A percentile compares a stretch with the other conserved stretches of the same genome.
These are phyloP conservation scores for Kwoniella sp. DNA, from an alignment of 768 basidiomycete genomes.

Conservation along the genomic window DNA sequence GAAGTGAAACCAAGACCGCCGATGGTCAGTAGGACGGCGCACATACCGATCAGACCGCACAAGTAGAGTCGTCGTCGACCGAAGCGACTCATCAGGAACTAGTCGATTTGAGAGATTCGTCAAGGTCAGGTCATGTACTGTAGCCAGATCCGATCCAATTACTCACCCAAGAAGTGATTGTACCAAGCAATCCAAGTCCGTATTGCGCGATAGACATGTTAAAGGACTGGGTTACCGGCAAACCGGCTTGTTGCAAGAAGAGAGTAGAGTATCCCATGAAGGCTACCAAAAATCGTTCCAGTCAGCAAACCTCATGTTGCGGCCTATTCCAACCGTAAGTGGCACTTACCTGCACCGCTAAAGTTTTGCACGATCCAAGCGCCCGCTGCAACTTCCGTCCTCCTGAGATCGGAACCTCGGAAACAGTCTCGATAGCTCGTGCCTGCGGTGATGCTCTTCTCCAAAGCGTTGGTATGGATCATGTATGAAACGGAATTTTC, in stretches of 20 bases:
- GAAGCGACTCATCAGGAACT: constrained; percentile 40
- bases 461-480: constrained; percentile 55
- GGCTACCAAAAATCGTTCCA: constrained; percentile 3
- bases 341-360: constrained; percentile 28
- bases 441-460: constrained; percentile 49
- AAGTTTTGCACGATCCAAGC: constrained; percentile 49
- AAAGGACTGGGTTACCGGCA: constrained; percentile 32
- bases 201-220: constrained; percentile 44
- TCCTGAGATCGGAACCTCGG: constrained; percentile 52
- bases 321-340: no score
- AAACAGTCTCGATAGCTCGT: constrained; percentile 56
- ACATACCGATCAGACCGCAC: constrained; percentile 48
- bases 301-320: no score
- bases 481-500: constrained; percentile 50
- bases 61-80: constrained; percentile 57
- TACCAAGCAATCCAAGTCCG: constrained; percentile 40
- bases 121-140: constrained; percentile 8
- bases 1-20: constrained; percentile 52
- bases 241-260: constrained; percentile 48
- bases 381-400: constrained; percentile 59
- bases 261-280: constrained; percentile 44
- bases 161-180: constrained; percentile 42
- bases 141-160: neutral
- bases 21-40: constrained; percentile 51
- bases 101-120: no score